Conservation (phyloP, 352 stramenopile species). For the Phytophthora sojae region DNA sequence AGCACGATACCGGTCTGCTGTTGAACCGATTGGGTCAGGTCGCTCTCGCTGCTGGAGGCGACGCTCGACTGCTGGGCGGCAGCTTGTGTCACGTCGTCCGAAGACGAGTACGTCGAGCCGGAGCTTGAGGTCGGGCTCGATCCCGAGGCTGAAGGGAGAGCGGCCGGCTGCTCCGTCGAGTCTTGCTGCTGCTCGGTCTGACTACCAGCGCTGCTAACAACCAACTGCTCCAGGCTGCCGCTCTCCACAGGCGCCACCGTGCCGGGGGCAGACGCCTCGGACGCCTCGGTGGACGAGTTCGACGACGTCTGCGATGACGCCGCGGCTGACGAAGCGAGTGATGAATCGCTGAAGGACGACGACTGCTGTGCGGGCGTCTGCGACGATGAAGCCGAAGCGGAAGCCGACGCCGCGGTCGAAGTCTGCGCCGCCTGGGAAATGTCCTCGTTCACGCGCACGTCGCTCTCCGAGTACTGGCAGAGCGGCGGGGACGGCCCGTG, state of each 20-base stretch:
- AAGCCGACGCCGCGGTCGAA: too few species aligned
- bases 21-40: not conserved
- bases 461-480: slow-evolving; percentile 2
- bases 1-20: slow-evolving; percentile 6
- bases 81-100: slow-evolving; percentile 21
- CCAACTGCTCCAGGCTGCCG: slow-evolving; percentile 23
- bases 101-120: slow-evolving; percentile 7
- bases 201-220: slow-evolving; percentile 20
- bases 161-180: slow-evolving; percentile 9
- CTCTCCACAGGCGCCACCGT: slow-evolving; percentile 26
- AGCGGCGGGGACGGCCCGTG: not conserved
- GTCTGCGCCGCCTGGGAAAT: slow-evolving; percentile 14
- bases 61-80: slow-evolving; percentile 28
- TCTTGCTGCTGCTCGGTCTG: slow-evolving; percentile 22
- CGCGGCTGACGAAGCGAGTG: slow-evolving; percentile 4
- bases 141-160: slow-evolving; percentile 6
- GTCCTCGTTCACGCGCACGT: slow-evolving; percentile 1
- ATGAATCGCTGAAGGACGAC: slow-evolving; percentile 7
- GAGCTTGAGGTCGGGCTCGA: slow-evolving; percentile 4
- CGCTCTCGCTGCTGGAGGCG: slow-evolving; percentile 13
- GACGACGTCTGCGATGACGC: slow-evolving; percentile 13
- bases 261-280: slow-evolving; percentile 18
- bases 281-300: slow-evolving; percentile 23
- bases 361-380: slow-evolving; percentile 15
- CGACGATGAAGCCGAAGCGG: slow-evolving; percentile 5